phyloP scores from a whole-genome alignment of 2,329 filamentous ascomycete species.

The Penicillium sp. region DNA sequence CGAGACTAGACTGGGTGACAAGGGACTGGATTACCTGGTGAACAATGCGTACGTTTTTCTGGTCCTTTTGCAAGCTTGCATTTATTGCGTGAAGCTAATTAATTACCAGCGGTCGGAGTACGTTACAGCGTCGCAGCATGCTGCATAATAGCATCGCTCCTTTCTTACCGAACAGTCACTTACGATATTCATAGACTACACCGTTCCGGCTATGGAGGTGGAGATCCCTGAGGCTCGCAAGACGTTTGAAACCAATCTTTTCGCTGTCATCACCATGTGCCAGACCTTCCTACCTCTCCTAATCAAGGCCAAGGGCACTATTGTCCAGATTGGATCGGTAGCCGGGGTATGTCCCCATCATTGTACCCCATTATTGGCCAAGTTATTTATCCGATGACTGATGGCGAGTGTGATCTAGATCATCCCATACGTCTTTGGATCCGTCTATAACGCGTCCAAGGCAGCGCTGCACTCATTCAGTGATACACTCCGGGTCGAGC shows the following conservation, averaged over 20 bases:
- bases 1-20: slow-evolving; percentile 49
- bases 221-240: slow-evolving; percentile 52
- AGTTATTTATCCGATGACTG: background rate
- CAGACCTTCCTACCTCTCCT: slow-evolving; percentile 61
- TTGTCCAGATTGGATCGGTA: slow-evolving; percentile 52
- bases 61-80: background rate
- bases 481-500: slow-evolving; percentile 62
- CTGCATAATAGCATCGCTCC: too few relatives aligned
- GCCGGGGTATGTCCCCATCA: slow-evolving; percentile 38
- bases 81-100: background rate
- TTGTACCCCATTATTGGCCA: background rate
- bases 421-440: slow-evolving; percentile 50
- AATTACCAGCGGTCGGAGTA: slow-evolving; percentile 35
- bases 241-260: slow-evolving; percentile 60
- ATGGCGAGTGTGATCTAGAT: slow-evolving; percentile 27
- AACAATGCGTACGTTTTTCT: slow-evolving; percentile 57
- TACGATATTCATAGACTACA: slow-evolving; percentile 49
- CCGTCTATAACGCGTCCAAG: slow-evolving; percentile 63
- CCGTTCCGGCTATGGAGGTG: slow-evolving; percentile 61
- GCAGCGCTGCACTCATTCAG: slow-evolving; percentile 63
- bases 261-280: slow-evolving; percentile 62
- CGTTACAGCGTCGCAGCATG: background rate
- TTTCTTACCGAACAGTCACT: background rate
- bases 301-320: slow-evolving; percentile 49
- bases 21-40: slow-evolving; percentile 59